A percentile compares a stretch with the other conserved stretches of the same genome.
These are phyloP conservation scores for Botrytis elliptica DNA, from an alignment of 2,329 filamentous ascomycete genomes.

Conservation along the genomic window DNA sequence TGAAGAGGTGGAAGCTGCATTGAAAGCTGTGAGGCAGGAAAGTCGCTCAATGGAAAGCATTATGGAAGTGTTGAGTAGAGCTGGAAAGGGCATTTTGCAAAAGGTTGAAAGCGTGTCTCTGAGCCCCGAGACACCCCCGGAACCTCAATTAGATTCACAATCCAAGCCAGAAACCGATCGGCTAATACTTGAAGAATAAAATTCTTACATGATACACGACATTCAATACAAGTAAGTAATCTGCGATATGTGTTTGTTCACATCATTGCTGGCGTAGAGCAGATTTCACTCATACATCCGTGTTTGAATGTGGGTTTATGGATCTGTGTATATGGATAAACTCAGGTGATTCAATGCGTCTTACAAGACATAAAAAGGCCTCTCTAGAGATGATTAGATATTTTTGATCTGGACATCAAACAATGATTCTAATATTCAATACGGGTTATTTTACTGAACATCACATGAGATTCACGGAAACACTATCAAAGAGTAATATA, in stretches of 20 bases:
- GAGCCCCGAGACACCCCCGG: neutral
- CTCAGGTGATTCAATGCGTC: neutral
- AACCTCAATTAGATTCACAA: neutral
- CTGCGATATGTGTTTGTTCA: neutral
- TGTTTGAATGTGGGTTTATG: neutral
- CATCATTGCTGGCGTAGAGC: constrained; percentile 1
- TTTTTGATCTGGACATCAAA: neutral
- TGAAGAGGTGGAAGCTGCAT: constrained; percentile 31
- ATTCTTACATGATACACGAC: neutral
- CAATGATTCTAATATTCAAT: neutral
- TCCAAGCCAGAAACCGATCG: neutral
- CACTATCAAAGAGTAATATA: neutral
- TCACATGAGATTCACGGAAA: neutral
- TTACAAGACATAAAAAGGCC: neutral
- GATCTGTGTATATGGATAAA: neutral
- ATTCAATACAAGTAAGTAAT: neutral
- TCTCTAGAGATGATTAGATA: neutral
- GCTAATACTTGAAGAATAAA: neutral
- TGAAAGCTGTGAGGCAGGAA: constrained; percentile 33
- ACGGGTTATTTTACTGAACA: neutral
- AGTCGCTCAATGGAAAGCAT: constrained; percentile 34
- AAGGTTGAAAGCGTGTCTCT: constrained; percentile 14
- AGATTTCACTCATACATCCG: neutral
- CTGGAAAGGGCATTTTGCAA: constrained; percentile 22
- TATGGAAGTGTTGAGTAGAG: constrained; percentile 30